Base-by-base conservation (phyloP, 2,329 filamentous ascomycete species). In the Neofusicoccum umdonicola region DNA sequence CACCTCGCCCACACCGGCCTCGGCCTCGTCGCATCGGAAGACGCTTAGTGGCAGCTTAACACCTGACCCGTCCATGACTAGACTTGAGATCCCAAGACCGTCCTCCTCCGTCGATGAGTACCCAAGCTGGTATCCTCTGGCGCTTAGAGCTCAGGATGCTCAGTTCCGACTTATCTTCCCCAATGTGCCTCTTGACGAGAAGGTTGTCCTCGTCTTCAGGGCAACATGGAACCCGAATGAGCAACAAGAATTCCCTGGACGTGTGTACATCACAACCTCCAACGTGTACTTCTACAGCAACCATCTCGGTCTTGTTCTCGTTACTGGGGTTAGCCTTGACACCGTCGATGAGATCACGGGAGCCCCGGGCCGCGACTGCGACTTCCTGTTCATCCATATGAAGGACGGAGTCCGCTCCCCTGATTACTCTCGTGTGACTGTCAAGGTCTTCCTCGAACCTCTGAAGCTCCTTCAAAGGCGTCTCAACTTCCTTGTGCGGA, bases 281-380 rank as follows among this genome's bases (percentile, higher is more conserved):
- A 90, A 93, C 68, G 88, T 99, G 75, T 98, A 96, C 77, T 98
- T 99, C 74, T 99, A 97, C 78, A 96, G 93, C 71, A 91, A 98
- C 72, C 91, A 97, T 73, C 88, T 97, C 75, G 95, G 95, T 5
- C 84, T 99, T 5, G 90, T 98, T 0, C 84, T 97, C 41, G 91
- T 94, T 1, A 94, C 93, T 58, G 87, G 87, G 15, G 87, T 96
- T 58, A 87, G 85, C 63, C 82, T 99, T 65, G 85, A 88, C 63
- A 88, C 85, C 19, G 92, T 99, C 64, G 87, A 88, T 8, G 95
- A 98, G 77, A 92, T 98, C 47, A 97, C 92, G 27, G 91, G 91
- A 42, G 92, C 92, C 1, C 90, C 92, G 12, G 95, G 95, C 19
- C 89, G 89, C 73, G 93, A 97, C 71, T 97, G 92, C 73, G 95